Evolutionary conservation across 2,329 filamentous ascomycete genomes (phyloP), one percentile per base, ranked within the genome.

Genomic region (Septoria linicola): DNA sequence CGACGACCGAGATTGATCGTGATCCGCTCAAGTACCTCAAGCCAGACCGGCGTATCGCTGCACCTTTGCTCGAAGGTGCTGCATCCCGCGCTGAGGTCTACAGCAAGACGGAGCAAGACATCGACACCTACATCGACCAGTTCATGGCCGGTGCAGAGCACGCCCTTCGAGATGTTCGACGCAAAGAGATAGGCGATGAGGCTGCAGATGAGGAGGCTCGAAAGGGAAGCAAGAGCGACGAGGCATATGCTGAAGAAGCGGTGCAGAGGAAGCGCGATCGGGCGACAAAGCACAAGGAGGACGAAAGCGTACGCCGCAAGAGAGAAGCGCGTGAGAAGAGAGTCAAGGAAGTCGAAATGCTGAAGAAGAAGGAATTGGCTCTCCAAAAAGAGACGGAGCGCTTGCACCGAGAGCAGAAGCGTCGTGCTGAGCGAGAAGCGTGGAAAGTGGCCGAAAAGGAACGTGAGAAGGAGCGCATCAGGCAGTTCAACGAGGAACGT

Each of bases 1-100:
- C 54, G 77, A 84, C 67, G 79, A 89, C 49, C 51, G 88, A 93
- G 70, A 80, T 91, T 58, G 87, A 91, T 58, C 81, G 83, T 55
- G 88, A 91, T 61, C 82, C 87, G 0, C 47, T 68, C 43, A 78
- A 79, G 21, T 80, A 92, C 8, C 78, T 92, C 3, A 84, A 84
- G 13, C 80, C 89, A 43, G 86, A 90, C 63, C 83, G 85, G 14
- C 77, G 81, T 52, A 88, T 90, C 66, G 85, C 87, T 3, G 83
- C 84, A 1, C 82, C 86, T 0, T 78, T 95, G 3, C 84, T 91
- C 34, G 87, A 91, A 66, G 88, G 88, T 50, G 86, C 86, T 1
- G 80, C 89, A 14, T 87, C 91, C 63, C 82, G 88, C 54, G 85
- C 82, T 16, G 85, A 86, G 20, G 82, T 90, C 21, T 93, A 92